These are phyloP conservation scores for Lactifluus hygrophoroides DNA, from an alignment of 768 basidiomycete genomes.

Conservation along the genomic window DNA sequence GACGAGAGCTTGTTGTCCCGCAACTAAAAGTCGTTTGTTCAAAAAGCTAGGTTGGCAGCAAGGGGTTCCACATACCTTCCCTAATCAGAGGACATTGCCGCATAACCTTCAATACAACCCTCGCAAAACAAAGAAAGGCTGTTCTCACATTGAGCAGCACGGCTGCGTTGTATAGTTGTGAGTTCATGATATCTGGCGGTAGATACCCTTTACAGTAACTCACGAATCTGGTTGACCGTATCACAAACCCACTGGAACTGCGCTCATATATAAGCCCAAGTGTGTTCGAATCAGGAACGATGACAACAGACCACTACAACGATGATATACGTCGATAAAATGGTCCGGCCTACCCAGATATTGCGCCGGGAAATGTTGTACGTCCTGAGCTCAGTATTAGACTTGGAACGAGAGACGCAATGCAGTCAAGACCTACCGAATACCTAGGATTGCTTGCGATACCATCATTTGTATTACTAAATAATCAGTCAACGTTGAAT, in stretches of 20 bases:
- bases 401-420: not conserved
- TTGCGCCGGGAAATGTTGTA: slow-evolving; percentile 49
- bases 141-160: not conserved
- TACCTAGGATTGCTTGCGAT: slow-evolving; percentile 55
- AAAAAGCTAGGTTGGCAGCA: not conserved
- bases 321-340: slow-evolving; percentile 34
- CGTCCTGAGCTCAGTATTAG: slow-evolving; percentile 32
- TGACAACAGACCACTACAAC: slow-evolving; percentile 35
- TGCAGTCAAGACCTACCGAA: slow-evolving; percentile 34
- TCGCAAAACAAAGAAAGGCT: not conserved
- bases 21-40: slow-evolving; percentile 35
- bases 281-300: slow-evolving; percentile 19
- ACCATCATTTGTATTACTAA: slow-evolving; percentile 54
- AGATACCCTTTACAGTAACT: slow-evolving; percentile 23
- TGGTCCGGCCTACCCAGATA: slow-evolving; percentile 31
- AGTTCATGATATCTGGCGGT: not conserved
- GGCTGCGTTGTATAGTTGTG: slow-evolving; percentile 9
- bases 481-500: not conserved
- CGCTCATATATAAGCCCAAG: not conserved
- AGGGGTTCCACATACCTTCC: slow-evolving; percentile 27
- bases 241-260: slow-evolving; percentile 52
- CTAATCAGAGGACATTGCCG: slow-evolving; percentile 20
- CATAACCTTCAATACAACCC: not conserved
- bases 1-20: slow-evolving; percentile 28
- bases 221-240: slow-evolving; percentile 41